Evolutionary conservation across 352 stramenopile genomes (phyloP).

Genomic region (Globisporangium takayamanum): DNA sequence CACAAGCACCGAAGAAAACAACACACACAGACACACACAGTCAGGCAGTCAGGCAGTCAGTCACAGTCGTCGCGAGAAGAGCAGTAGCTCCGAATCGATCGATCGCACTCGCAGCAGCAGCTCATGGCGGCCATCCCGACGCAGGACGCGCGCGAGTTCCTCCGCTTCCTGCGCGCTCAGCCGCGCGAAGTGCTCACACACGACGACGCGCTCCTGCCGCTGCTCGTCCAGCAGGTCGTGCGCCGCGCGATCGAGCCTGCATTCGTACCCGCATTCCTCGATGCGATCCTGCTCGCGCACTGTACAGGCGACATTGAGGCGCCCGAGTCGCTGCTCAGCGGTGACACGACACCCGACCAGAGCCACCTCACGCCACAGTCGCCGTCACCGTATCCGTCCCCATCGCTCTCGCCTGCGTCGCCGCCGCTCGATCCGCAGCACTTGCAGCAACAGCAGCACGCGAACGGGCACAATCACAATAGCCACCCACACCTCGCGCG

Average conservation of each 20-base stretch:
- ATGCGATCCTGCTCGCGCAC: slow-evolving; percentile 47
- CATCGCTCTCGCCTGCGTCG: slow-evolving; percentile 13
- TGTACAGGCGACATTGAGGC: slow-evolving; percentile 3
- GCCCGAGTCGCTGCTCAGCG: slow-evolving; percentile 9
- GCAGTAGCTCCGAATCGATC: background rate
- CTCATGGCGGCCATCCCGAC: slow-evolving; percentile 15
- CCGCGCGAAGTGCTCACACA: slow-evolving; percentile 8
- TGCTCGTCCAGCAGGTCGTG: slow-evolving; percentile 17
- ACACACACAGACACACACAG: no score
- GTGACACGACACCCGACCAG: slow-evolving; percentile 10
- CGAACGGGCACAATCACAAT: background rate
- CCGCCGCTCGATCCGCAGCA: slow-evolving; percentile 12
- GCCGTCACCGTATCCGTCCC: slow-evolving; percentile 12
- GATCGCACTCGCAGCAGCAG: background rate
- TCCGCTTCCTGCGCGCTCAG: slow-evolving; percentile 16
- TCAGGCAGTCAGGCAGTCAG: background rate
- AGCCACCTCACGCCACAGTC: slow-evolving; percentile 12
- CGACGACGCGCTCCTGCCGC: slow-evolving; percentile 9
- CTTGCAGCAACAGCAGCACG: slow-evolving; percentile 3
- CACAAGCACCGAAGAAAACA: no score
- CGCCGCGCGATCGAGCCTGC: slow-evolving; percentile 18
- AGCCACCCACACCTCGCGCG: background rate
- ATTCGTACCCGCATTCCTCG: slow-evolving; percentile 26
- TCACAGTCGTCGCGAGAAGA: background rate
- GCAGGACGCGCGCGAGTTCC: slow-evolving; percentile 12